Evolutionary conservation across 495 filamentous ascomycete species (phyloP), one percentile per base, ranked within the genome.

Genomic region (Hyaloscypha variabilis): DNA sequence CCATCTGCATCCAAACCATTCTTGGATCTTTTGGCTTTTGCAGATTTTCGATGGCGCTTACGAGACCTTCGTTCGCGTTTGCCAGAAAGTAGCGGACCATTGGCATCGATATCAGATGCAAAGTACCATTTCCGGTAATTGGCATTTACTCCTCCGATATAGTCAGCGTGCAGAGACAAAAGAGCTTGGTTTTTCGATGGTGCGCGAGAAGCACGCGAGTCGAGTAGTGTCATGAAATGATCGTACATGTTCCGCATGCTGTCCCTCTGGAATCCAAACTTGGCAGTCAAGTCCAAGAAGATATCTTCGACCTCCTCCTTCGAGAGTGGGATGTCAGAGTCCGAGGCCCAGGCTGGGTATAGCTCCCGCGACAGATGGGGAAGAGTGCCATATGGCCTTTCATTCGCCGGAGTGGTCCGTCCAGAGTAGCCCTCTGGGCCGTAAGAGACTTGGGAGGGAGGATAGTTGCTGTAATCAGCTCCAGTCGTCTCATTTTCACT

Each of bases 211-310:
- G 96, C 94, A 71, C 95, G 85, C 2, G 95, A 99, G 70, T 99
- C 95, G 39, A 99, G 82, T 51, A 97, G 85, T 0, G 90, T 94
- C 95, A 99, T 97, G 65, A 99, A 79, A 77, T 99, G 95, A 77
- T 99, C 95, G 75, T 96, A 99, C 91, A 98, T 96, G 82, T 99
- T 99, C 21, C 95, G 88, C 95, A 99, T 98, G 85, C 95, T 98
- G 81, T 99, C 95, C 17, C 96, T 87, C 78, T 99, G 95, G 81
- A 99, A 99, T 68, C 95, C 95, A 69, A 99, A 99, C 75, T 99
- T 99, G 72, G 91, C 90, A 11, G 93, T 91, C 56, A 99, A 77
- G 71, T 99, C 95, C 11, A 99, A 70, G 79, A 99, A 99, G 73
- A 98, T 97, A 73, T 99, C 95, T 74, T 99, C 95, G 23, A 99